Evolutionary conservation across 768 basidiomycete genomes (phyloP).

Genomic region (Candolleomyces aberdarensis): DNA sequence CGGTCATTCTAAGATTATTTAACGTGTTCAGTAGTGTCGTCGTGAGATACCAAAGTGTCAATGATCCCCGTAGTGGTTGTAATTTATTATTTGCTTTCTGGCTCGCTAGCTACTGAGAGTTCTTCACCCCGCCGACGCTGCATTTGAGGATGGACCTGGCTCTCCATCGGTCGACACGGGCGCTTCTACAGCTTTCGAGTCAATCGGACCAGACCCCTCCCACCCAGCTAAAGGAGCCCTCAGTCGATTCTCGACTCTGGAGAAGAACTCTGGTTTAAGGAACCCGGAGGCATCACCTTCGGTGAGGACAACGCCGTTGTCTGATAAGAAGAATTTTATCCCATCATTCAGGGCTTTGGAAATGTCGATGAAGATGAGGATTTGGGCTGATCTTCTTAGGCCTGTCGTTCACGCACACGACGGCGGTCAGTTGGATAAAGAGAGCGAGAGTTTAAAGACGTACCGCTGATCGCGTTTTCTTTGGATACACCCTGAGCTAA

Average conservation of each 20-base stretch:
- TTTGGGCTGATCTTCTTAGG: slow-evolving; percentile 73
- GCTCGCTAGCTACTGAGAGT: no score
- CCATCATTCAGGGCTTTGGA: slow-evolving; percentile 65
- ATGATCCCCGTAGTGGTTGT: no score
- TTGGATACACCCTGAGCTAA: slow-evolving; percentile 76
- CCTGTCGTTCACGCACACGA: slow-evolving; percentile 39
- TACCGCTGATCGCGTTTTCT: slow-evolving; percentile 73
- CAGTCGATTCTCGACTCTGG: slow-evolving; percentile 56
- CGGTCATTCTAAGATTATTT: slow-evolving; percentile 51
- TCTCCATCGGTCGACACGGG: no score
- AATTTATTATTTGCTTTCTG: no score
- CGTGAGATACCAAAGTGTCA: no score
- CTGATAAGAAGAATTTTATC: slow-evolving; percentile 72
- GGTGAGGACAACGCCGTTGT: slow-evolving; percentile 87
- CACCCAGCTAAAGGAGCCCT: slow-evolving; percentile 32
- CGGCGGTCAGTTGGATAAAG: not conserved
- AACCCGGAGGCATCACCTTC: slow-evolving; percentile 68
- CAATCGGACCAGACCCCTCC: slow-evolving; percentile 21
- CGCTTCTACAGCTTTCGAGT: not conserved
- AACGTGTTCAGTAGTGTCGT: not conserved
- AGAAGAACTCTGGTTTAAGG: slow-evolving; percentile 63
- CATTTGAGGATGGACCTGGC: no score
- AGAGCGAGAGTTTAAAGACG: slow-evolving; percentile 17
- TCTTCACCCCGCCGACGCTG: no score
- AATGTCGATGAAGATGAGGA: slow-evolving; percentile 82